Evolutionary conservation across 805 yeast genomes (phyloP).

Genomic region (Ogataea thermomethanolica): DNA sequence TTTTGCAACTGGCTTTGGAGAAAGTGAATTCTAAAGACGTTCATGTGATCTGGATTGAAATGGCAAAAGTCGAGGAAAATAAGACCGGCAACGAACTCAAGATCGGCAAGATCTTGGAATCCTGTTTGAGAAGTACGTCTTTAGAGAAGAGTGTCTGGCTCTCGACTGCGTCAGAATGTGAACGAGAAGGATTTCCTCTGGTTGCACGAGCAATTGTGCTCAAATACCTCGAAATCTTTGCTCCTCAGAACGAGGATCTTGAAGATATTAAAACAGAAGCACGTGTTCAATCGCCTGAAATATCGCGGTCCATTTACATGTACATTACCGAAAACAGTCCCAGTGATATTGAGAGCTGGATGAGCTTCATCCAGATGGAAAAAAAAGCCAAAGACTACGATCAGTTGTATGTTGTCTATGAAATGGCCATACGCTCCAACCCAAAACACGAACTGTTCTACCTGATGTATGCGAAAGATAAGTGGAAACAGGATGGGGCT

Average conservation of each 20-base stretch:
- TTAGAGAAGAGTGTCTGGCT: conserved; percentile 49
- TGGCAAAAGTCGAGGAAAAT: conserved; percentile 64
- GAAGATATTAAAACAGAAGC: conserved; percentile 38
- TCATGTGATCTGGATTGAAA: conserved; percentile 63
- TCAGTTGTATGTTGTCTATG: conserved; percentile 43
- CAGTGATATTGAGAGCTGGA: conserved; percentile 45
- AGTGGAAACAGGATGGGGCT: conserved; percentile 48
- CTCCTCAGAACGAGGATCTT: conserved; percentile 25
- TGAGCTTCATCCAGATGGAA: conserved; percentile 38
- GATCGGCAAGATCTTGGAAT: conserved; percentile 44
- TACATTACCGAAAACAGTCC: conserved; percentile 48
- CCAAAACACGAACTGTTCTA: conserved; percentile 51
- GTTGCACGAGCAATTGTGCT: conserved; percentile 55
- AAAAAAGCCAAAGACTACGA: conserved; percentile 28
- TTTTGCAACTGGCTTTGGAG: conserved; percentile 61
- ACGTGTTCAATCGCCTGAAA: conserved; percentile 25
- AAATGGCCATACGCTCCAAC: conserved; percentile 47
- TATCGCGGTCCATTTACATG: conserved; percentile 47
- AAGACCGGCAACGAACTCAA: conserved; percentile 40
- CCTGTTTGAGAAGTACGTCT: conserved; percentile 43
- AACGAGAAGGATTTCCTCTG: conserved; percentile 39
- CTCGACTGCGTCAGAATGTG: conserved; percentile 51
- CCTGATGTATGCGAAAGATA: conserved; percentile 71
- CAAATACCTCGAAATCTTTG: conserved; percentile 35
- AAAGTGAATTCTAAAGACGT: conserved; percentile 44